Conservation (phyloP, 108 stramenopile species). For the Ochromonas danica region DNA sequence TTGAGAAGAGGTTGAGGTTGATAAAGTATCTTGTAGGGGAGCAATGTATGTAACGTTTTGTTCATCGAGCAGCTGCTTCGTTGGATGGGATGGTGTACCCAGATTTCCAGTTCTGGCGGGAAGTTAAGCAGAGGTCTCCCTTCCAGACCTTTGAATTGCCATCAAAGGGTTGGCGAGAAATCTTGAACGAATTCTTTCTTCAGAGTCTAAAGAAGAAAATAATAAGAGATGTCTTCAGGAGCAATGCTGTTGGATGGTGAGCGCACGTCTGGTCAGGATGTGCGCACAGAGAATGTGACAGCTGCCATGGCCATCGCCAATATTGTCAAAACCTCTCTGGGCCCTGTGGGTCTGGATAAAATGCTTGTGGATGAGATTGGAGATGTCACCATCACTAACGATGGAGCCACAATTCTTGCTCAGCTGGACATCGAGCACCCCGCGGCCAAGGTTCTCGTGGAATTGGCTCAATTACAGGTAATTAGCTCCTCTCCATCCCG, state of each 20-base stretch:
- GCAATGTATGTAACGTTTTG: too few species aligned
- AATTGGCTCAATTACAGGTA: constrained; percentile 94
- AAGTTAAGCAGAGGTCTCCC: too few species aligned
- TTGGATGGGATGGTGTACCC: too few species aligned
- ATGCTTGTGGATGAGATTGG: constrained; percentile 87
- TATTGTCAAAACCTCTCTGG: constrained; percentile 96
- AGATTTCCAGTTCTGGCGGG: too few species aligned
- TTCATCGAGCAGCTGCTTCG: too few species aligned
- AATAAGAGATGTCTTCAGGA: constrained; percentile 28
- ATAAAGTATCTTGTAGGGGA: too few species aligned
- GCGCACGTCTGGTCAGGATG: constrained; percentile 68
- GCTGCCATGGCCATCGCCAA: constrained; percentile 98
- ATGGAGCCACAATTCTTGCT: constrained; percentile 97
- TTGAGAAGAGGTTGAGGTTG: too few species aligned
- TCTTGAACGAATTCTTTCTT: too few species aligned
- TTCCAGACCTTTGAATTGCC: too few species aligned
- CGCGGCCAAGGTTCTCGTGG: constrained; percentile 96
- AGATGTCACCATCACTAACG: constrained; percentile 99
- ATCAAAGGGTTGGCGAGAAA: too few species aligned
- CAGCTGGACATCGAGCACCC: constrained; percentile 98
- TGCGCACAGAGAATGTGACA: constrained; percentile 88
- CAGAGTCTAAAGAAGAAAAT: too few species aligned
- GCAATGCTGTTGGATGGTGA: constrained; percentile 40
- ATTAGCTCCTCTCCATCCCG: too few species aligned
- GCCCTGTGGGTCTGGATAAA: constrained; percentile 98